phyloP scores from a whole-genome alignment of 1,139 yeast genomes.

The Yamadazyma triangularis region DNA sequence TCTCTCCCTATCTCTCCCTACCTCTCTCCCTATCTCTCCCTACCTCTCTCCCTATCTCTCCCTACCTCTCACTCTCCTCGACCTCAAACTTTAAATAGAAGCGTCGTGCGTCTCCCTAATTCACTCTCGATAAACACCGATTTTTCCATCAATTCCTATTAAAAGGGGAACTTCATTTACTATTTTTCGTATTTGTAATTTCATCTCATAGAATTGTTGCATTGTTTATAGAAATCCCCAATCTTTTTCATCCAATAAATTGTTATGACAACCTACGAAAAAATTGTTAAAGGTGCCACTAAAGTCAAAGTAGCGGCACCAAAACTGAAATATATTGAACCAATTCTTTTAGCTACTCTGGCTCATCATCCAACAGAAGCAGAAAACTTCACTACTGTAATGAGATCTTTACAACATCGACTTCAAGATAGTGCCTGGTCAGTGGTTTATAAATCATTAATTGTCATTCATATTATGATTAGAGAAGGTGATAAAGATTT shows the following conservation, averaged over 20 bases:
- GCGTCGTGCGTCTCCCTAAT: background rate
- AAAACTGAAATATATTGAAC: slow-evolving; percentile 91
- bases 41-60: background rate
- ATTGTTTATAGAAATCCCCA: background rate
- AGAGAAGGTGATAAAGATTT: slow-evolving; percentile 82
- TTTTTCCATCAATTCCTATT: slow-evolving; percentile 3
- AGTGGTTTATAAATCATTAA: slow-evolving; percentile 76
- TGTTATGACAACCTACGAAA: slow-evolving; percentile 43
- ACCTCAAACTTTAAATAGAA: background rate
- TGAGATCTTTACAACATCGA: slow-evolving; percentile 57
- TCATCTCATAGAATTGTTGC: background rate
- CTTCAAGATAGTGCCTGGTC: slow-evolving; percentile 85
- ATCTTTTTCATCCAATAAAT: background rate
- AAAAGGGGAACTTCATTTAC: background rate
- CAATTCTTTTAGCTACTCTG: slow-evolving; percentile 75
- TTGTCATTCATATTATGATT: slow-evolving; percentile 86
- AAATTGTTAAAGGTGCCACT: slow-evolving; percentile 47
- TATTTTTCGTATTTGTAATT: too few species aligned
- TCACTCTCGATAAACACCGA: slow-evolving; percentile 2
- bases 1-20: background rate
- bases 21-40: background rate
- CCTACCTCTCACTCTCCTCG: slow-evolving; percentile 1
- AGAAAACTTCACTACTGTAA: slow-evolving; percentile 64
- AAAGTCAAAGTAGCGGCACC: slow-evolving; percentile 88
- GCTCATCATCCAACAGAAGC: slow-evolving; percentile 35